A percentile compares a stretch with the other conserved stretches of the same genome.
Evolutionary conservation across 495 filamentous ascomycete species (phyloP).

Genomic region (Cercophora scortea): DNA sequence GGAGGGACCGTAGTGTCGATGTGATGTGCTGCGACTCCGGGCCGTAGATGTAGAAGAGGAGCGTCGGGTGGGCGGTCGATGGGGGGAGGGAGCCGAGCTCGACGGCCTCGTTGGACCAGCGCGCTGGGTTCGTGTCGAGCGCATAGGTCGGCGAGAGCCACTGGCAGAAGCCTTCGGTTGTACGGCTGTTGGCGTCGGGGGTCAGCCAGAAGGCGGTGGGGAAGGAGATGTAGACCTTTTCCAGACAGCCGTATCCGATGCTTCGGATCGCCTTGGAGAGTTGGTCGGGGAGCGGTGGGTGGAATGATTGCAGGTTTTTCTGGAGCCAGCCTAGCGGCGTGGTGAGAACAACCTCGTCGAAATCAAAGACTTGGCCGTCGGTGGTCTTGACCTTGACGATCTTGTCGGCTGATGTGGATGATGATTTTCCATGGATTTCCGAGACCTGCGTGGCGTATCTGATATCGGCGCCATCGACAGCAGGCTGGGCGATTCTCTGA

Average conservation of each 20-base stretch:
- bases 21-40: slow-evolving; percentile 43
- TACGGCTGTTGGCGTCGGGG: slow-evolving; percentile 14
- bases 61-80: slow-evolving; percentile 64
- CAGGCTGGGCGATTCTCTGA: slow-evolving; percentile 55
- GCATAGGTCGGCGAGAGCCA: slow-evolving; percentile 63
- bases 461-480: slow-evolving; percentile 54
- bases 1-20: slow-evolving; percentile 27
- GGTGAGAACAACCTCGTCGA: slow-evolving; percentile 84
- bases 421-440: slow-evolving; percentile 36
- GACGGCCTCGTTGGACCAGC: slow-evolving; percentile 74
- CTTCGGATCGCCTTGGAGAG: slow-evolving; percentile 63
- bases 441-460: slow-evolving; percentile 38
- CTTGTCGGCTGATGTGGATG: slow-evolving; percentile 22
- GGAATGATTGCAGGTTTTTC: slow-evolving; percentile 60
- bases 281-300: slow-evolving; percentile 57
- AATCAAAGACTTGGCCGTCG: slow-evolving; percentile 44
- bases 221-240: slow-evolving; percentile 91
- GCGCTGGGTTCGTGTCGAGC: slow-evolving; percentile 47
- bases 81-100: slow-evolving; percentile 63
- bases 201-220: slow-evolving; percentile 54
- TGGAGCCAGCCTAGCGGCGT: slow-evolving; percentile 87
- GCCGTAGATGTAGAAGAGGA: slow-evolving; percentile 90
- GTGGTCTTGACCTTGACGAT: slow-evolving; percentile 48
- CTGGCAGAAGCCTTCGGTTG: slow-evolving; percentile 52
- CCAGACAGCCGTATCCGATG: slow-evolving; percentile 80